Percentiles rank a stretch among this genome's conserved stretches.
phyloP scores from a whole-genome alignment of 306 rosid genomes.

The Glycine tomentella region DNA sequence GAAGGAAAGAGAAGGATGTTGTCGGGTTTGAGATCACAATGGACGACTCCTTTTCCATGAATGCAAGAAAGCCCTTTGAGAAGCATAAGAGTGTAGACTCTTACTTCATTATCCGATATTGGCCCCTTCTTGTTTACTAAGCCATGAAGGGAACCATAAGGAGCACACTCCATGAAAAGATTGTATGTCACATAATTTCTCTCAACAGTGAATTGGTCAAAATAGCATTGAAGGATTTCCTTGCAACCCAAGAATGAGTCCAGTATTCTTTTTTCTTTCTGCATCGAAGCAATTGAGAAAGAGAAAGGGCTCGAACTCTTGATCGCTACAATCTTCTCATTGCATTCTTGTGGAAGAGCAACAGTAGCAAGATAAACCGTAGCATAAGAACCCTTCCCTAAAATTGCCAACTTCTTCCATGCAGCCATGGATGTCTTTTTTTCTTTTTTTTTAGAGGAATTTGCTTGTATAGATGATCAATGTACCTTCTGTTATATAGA shows the following conservation, averaged over 20 bases:
- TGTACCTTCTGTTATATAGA: no score
- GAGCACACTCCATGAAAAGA: background rate
- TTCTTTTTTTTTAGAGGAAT: no score
- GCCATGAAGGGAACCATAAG: background rate
- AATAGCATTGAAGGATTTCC: background rate
- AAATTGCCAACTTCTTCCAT: background rate
- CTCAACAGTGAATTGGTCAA: background rate
- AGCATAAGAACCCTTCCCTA: background rate
- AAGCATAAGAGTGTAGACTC: background rate
- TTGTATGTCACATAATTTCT: background rate
- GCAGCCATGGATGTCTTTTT: no score
- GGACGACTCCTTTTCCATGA: background rate
- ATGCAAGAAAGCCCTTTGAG: background rate
- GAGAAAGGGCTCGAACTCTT: background rate
- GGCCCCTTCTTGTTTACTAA: background rate
- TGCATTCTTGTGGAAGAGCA: background rate
- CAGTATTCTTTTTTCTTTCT: background rate
- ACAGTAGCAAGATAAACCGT: background rate
- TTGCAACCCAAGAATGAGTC: background rate
- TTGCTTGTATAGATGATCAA: no score
- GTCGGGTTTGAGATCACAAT: background rate
- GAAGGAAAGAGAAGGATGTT: conserved; percentile 20
- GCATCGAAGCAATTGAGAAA: background rate
- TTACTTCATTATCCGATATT: background rate
- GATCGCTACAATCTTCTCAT: background rate